phyloP scores from a whole-genome alignment of 805 yeast species.

The Wickerhamomyces sydowiorum region DNA sequence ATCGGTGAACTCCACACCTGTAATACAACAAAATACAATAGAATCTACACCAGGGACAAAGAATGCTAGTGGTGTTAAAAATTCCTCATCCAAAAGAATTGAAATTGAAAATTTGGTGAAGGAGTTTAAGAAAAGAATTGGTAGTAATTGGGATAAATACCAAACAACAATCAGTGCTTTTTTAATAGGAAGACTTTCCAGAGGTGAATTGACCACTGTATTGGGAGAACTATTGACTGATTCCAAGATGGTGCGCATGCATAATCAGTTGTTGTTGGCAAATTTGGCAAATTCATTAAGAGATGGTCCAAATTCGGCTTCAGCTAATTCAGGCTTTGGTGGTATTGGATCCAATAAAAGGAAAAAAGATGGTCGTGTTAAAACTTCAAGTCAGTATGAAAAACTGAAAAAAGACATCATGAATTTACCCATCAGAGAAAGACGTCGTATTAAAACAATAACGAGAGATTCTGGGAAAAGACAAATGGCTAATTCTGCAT shows the following conservation, averaged over 20 bases:
- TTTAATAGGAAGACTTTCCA: conserved; percentile 71
- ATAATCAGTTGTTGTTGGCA: conserved; percentile 76
- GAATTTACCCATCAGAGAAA: conserved; percentile 78
- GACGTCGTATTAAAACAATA: conserved; percentile 78
- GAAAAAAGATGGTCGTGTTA: conserved; percentile 39
- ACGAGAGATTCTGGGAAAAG: conserved; percentile 78
- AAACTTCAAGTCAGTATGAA: conserved; percentile 69
- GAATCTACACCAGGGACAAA: background rate
- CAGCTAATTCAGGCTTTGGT: conserved; percentile 42
- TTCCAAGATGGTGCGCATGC: conserved; percentile 43
- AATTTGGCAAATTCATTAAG: conserved; percentile 80
- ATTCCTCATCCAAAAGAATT: conserved; percentile 30
- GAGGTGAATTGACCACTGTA: conserved; percentile 61
- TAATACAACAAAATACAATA: background rate
- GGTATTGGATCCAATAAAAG: conserved; percentile 40
- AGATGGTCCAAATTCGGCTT: conserved; percentile 57
- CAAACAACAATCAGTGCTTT: conserved; percentile 74
- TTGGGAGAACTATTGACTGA: conserved; percentile 46
- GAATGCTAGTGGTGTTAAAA: background rate
- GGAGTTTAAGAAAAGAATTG: conserved; percentile 68
- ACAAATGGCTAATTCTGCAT: conserved; percentile 63
- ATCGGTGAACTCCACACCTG: background rate
- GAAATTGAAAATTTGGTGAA: conserved; percentile 64
- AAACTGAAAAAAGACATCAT: conserved; percentile 79
- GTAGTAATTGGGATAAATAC: conserved; percentile 77